Evolutionary conservation across 202 grass and related monocot genomes (phyloP).

Genomic region (Zizania palustris): DNA sequence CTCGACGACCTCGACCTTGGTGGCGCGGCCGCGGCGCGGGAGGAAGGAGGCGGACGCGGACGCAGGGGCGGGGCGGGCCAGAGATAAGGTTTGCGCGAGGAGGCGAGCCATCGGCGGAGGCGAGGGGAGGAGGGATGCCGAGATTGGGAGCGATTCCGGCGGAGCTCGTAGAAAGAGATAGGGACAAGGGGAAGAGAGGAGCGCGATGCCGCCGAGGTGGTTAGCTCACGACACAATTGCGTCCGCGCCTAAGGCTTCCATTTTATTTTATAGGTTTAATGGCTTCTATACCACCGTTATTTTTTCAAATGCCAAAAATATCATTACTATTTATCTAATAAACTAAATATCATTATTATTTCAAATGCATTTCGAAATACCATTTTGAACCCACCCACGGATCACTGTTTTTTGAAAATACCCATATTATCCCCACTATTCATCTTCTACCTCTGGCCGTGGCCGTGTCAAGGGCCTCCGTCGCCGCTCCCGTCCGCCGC

Average conservation of each 20-base stretch:
- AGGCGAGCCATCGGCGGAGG: constrained; percentile 58
- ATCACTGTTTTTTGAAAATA: too few relatives aligned
- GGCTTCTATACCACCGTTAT: too few relatives aligned
- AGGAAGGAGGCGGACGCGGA: constrained; percentile 26
- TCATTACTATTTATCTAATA: too few relatives aligned
- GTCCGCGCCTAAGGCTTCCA: neutral
- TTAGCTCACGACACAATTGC: neutral
- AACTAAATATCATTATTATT: too few relatives aligned
- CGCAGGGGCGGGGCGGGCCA: constrained; percentile 26
- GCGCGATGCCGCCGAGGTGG: neutral
- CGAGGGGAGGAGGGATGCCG: neutral
- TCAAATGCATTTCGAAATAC: too few relatives aligned
- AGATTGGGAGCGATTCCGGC: neutral
- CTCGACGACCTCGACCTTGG: constrained; percentile 74
- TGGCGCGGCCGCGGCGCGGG: constrained; percentile 49
- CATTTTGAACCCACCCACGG: too few relatives aligned
- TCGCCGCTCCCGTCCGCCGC: too few relatives aligned
- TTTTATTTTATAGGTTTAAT: neutral
- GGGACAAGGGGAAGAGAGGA: neutral
- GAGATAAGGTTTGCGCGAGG: constrained; percentile 57
- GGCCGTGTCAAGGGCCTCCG: too few relatives aligned
- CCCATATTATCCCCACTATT: too few relatives aligned
- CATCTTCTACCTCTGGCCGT: too few relatives aligned
- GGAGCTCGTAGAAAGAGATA: neutral
- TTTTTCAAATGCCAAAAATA: too few relatives aligned